Base-by-base conservation (phyloP, 2,329 filamentous ascomycete species). In the Tolypocladium guangdongense region DNA sequence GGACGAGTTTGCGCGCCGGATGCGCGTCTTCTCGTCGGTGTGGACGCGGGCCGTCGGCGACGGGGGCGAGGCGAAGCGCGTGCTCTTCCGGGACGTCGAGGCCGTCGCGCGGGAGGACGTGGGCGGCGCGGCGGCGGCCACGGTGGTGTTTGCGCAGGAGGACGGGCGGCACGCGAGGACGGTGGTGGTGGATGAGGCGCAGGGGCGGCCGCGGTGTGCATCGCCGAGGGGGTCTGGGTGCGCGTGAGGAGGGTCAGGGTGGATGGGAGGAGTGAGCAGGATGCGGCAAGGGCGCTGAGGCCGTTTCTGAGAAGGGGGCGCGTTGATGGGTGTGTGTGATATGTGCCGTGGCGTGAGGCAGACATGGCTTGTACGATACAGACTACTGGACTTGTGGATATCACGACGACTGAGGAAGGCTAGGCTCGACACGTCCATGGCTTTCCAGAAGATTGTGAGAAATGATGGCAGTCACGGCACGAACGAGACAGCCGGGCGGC, bases 11-110 rank as follows among this genome's bases (percentile, higher is more conserved):
- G 64, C 71, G 7, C 73, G 78, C 6, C 75, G 80, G 6, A 71
- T 80, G 50, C 75, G 78, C 10, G 83, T 85, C 0, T 71, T 92
- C 16, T 84, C 83, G 0, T 72, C 81, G 5, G 66, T 88, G 7
- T 95, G 88, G 88, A 85, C 73, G 52, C 62, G 60, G 46, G 62
- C 67, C 1, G 49, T 68, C 2, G 62, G 58, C 12, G 55, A 52
- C 24, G 64, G 57, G 24, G 62, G 62, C 0, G 52, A 55, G 4
- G 45, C 22, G 10, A 70, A 66, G 57, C 67, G 74, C 24, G 57
- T 75, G 11, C 70, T 78, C 41, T 56, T 79, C 6, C 63, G 68
- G 27, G 64, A 69, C 14, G 58, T 67, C 0, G 63, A 65, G 52
- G 56, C 58, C 2, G 59, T 65, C n/a, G 24, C 50, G 12, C 48